Evolutionary conservation across 1,284 basidiomycete species (phyloP).

Genomic region (Pseudomicrostroma phylloplanum): DNA sequence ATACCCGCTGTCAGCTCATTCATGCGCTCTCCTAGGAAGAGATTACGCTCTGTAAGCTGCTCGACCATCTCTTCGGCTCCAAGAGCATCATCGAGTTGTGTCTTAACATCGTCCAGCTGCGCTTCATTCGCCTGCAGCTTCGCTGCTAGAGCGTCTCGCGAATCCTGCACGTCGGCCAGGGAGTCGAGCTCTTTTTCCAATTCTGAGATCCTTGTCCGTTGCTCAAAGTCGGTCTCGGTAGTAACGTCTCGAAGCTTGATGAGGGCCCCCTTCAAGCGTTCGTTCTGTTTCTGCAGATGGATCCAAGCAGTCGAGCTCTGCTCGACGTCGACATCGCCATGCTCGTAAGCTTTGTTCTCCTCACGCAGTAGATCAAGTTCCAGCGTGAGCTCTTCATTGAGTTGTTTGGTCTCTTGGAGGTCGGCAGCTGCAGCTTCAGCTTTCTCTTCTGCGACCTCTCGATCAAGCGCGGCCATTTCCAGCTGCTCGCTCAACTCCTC

Average conservation of each 20-base stretch:
- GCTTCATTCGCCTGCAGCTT: constrained; percentile 58
- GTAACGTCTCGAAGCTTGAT: constrained; percentile 78
- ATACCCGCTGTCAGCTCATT: constrained; percentile 92
- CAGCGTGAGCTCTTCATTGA: constrained; percentile 71
- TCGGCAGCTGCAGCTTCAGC: constrained; percentile 74
- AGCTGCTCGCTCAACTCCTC: constrained; percentile 76
- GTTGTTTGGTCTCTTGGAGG: constrained; percentile 69
- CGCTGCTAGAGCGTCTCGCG: constrained; percentile 26
- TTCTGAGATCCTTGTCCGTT: constrained; percentile 71
- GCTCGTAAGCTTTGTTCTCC: constrained; percentile 51
- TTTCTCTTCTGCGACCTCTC: constrained; percentile 92
- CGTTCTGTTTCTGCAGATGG: constrained; percentile 93
- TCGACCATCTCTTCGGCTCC: constrained; percentile 95
- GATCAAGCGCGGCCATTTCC: constrained; percentile 90
- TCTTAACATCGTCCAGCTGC: constrained; percentile 87
- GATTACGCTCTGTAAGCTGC: constrained; percentile 86
- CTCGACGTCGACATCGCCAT: constrained; percentile 11
- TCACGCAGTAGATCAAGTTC: constrained; percentile 72
- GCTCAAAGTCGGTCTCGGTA: constrained; percentile 77
- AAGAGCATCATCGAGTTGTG: constrained; percentile 88
- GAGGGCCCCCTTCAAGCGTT: constrained; percentile 85
- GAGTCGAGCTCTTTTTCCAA: constrained; percentile 74
- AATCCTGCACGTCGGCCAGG: constrained; percentile 23
- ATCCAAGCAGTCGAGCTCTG: constrained; percentile 52
- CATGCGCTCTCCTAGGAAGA: constrained; percentile 68